Conservation (phyloP, 148 eudicot species). For the Spergularia marina region DNA sequence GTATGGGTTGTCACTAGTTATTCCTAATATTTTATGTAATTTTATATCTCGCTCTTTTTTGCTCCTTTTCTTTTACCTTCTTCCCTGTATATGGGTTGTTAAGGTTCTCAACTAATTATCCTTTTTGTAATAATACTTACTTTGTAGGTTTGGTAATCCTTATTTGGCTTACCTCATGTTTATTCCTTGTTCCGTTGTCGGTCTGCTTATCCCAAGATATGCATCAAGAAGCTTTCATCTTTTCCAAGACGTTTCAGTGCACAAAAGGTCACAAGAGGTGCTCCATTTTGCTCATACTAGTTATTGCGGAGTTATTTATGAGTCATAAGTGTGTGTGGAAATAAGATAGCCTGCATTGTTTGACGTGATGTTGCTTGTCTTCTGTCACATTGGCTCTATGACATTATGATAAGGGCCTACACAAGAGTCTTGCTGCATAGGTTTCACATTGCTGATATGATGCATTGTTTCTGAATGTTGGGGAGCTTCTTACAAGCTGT, state of each 20-base stretch:
- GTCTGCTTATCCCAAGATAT: slow-evolving; percentile 74
- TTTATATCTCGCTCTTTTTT: background rate
- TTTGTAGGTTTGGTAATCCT: slow-evolving; percentile 83
- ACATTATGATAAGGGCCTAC: background rate
- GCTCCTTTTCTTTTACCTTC: background rate
- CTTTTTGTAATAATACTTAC: background rate
- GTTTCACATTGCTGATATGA: background rate
- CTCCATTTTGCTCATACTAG: background rate
- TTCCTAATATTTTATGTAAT: background rate
- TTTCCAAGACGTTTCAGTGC: slow-evolving; percentile 46
- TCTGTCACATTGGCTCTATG: background rate
- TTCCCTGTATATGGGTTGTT: slow-evolving; percentile 5
- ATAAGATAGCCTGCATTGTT: background rate
- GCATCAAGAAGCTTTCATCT: slow-evolving; percentile 43
- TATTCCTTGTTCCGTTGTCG: slow-evolving; percentile 80
- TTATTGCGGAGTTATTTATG: no score
- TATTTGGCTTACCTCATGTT: slow-evolving; percentile 87
- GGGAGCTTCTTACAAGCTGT: background rate
- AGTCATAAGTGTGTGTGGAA: background rate
- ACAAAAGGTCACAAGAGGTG: slow-evolving; percentile 58
- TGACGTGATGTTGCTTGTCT: background rate
- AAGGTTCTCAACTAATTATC: slow-evolving; percentile 10
- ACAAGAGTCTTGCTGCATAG: background rate
- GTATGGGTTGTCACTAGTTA: background rate
- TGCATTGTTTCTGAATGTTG: background rate